Conservation (phyloP, 2,329 filamentous ascomycete species). For the Cladosporium phlei region DNA sequence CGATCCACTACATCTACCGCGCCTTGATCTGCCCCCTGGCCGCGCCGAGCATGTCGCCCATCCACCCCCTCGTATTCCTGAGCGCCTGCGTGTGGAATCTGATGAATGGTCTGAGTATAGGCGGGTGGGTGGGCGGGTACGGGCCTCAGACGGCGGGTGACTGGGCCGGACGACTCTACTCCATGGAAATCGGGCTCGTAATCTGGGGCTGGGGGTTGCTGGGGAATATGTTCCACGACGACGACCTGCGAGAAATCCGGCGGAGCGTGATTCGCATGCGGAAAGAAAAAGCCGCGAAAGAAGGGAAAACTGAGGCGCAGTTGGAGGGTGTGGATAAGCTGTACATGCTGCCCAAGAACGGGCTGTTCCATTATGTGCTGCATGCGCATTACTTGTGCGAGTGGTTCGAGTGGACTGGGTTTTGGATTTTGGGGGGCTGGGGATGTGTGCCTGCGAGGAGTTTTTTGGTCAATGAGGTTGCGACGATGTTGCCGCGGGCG, state of each 20-base stretch:
- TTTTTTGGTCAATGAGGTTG: slow-evolving; percentile 81
- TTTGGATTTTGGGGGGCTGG: slow-evolving; percentile 67
- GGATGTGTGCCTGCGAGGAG: slow-evolving; percentile 68
- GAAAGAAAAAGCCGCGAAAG: slow-evolving; percentile 44
- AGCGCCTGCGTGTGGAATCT: slow-evolving; percentile 70
- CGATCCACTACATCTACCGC: slow-evolving; percentile 87
- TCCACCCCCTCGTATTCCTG: slow-evolving; percentile 65
- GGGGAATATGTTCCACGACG: slow-evolving; percentile 84
- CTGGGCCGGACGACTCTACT: slow-evolving; percentile 43
- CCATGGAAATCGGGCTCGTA: slow-evolving; percentile 60
- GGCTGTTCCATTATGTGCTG: slow-evolving; percentile 75
- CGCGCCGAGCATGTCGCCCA: slow-evolving; percentile 88
- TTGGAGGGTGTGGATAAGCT: slow-evolving; percentile 68
- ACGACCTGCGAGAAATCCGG: slow-evolving; percentile 81
- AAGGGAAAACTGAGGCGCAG: slow-evolving; percentile 40
- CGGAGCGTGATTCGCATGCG: slow-evolving; percentile 61
- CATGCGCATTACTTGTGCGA: slow-evolving; percentile 95
- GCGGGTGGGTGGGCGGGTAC: slow-evolving; percentile 77
- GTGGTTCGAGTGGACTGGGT: slow-evolving; percentile 94
- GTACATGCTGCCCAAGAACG: slow-evolving; percentile 79
- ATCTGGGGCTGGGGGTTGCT: slow-evolving; percentile 73
- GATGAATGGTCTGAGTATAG: slow-evolving; percentile 71
- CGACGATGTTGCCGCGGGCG: slow-evolving; percentile 86
- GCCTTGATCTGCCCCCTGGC: slow-evolving; percentile 74
- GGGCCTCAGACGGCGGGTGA: slow-evolving; percentile 58